Percentiles rank a stretch among this genome's conserved stretches.
Evolutionary conservation across 495 filamentous ascomycete genomes (phyloP).

Genomic region (Aspergillus leporis): DNA sequence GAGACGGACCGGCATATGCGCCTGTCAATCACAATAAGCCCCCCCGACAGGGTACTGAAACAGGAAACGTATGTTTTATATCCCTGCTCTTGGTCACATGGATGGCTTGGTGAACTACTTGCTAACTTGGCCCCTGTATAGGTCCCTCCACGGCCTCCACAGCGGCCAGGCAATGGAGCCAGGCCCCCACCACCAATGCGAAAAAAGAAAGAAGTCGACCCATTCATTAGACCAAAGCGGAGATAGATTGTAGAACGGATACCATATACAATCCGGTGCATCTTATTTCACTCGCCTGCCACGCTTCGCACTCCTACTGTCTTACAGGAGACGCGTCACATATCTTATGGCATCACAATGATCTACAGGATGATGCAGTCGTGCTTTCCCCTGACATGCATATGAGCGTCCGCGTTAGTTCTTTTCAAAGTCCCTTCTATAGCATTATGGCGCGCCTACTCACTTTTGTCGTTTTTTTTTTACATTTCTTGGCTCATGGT

Average conservation of each 20-base stretch:
- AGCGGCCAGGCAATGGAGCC: constrained; percentile 22
- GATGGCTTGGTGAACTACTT: neutral
- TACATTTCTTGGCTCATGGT: neutral
- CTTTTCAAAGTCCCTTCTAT: neutral
- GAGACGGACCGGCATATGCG: constrained; percentile 35
- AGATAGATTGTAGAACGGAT: constrained; percentile 20
- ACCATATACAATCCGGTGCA: neutral
- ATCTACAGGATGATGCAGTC: constrained; percentile 1
- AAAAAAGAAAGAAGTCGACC: constrained; percentile 50
- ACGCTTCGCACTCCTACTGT: neutral
- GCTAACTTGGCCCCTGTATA: constrained; percentile 17
- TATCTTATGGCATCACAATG: neutral
- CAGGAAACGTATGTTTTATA: constrained; percentile 26
- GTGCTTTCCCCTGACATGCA: constrained; percentile 6
- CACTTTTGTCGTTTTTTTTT: neutral
- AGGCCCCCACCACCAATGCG: constrained; percentile 41
- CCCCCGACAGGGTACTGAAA: constrained; percentile 13
- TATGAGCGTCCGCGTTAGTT: constrained; percentile 8
- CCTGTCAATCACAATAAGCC: constrained; percentile 19
- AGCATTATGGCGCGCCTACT: neutral
- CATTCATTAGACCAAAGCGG: constrained; percentile 54
- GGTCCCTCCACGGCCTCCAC: constrained; percentile 15
- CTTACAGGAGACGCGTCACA: neutral
- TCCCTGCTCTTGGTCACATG: constrained; percentile 3
- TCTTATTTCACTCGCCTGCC: neutral